A percentile compares a stretch with the other conserved stretches of the same genome.
phyloP scores from a whole-genome alignment of 345 rosid species.

The Brassica juncea region DNA sequence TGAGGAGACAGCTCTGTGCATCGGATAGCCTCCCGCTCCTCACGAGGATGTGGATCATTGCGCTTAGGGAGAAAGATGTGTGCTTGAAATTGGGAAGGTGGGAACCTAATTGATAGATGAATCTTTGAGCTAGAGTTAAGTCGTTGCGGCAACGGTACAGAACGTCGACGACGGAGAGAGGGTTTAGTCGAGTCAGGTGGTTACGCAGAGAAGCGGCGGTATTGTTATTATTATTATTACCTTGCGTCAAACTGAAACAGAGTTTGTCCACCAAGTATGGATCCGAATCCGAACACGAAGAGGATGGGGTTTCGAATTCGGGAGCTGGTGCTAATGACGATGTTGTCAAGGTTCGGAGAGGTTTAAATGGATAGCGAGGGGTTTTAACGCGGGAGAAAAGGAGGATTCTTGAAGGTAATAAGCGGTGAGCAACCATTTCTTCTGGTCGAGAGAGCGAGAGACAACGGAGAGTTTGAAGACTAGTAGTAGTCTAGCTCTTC shows the following conservation, averaged over 20 bases:
- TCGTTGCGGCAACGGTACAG: constrained; percentile 53
- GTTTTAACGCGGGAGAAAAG: constrained; percentile 1
- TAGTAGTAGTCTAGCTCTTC: background rate
- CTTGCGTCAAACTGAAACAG: constrained; percentile 53
- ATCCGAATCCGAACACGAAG: constrained; percentile 41
- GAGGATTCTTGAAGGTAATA: background rate
- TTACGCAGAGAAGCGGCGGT: constrained; percentile 33
- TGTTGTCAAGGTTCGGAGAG: constrained; percentile 29
- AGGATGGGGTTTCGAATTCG: constrained; percentile 26
- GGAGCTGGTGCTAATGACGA: constrained; percentile 11
- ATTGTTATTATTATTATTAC: constrained; percentile 19
- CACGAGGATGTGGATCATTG: constrained; percentile 62
- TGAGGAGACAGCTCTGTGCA: constrained; percentile 71
- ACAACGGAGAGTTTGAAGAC: background rate
- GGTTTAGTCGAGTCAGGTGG: constrained; percentile 49
- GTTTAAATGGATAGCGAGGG: constrained; percentile 14
- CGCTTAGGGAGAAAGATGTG: constrained; percentile 59
- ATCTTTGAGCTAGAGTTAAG: constrained; percentile 49
- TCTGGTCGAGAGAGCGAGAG: background rate
- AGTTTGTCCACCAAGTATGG: constrained; percentile 62
- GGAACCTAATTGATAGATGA: constrained; percentile 44
- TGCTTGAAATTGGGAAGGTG: constrained; percentile 54
- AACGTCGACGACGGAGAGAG: constrained; percentile 56
- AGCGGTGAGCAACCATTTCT: constrained; percentile 17
- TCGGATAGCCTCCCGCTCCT: constrained; percentile 62